Evolutionary conservation across 2,329 filamentous ascomycete species (phyloP).

Genomic region (Clonostachys chloroleuca): DNA sequence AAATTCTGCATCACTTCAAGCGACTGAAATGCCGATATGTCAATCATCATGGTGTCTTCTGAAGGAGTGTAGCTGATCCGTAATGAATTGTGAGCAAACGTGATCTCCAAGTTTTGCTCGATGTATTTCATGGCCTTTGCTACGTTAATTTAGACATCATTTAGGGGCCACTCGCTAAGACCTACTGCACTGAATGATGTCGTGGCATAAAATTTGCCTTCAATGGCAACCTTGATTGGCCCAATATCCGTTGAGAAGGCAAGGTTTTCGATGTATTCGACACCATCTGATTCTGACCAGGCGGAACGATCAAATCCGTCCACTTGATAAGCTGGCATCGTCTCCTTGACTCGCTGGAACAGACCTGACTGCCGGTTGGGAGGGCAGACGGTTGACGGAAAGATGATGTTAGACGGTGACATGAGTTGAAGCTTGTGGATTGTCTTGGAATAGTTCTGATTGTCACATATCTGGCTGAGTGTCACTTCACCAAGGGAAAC

Average conservation of each 20-base stretch:
- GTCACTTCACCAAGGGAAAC: slow-evolving; percentile 79
- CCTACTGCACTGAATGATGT: slow-evolving; percentile 82
- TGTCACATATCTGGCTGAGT: slow-evolving; percentile 88
- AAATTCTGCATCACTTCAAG: slow-evolving; percentile 89
- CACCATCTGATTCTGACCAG: slow-evolving; percentile 76
- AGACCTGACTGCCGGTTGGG: slow-evolving; percentile 69
- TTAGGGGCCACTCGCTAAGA: no score
- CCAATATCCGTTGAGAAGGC: slow-evolving; percentile 78
- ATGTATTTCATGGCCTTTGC: slow-evolving; percentile 74
- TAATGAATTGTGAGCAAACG: slow-evolving; percentile 74
- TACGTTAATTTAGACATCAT: slow-evolving; percentile 3
- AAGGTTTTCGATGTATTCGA: slow-evolving; percentile 75
- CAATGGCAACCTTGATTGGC: slow-evolving; percentile 71
- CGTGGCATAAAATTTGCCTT: slow-evolving; percentile 81
- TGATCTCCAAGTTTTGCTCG: slow-evolving; percentile 62
- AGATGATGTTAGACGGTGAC: slow-evolving; percentile 73
- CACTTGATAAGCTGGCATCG: slow-evolving; percentile 21
- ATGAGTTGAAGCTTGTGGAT: slow-evolving; percentile 82
- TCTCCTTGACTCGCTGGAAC: slow-evolving; percentile 66
- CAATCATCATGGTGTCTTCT: slow-evolving; percentile 93
- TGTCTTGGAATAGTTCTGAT: slow-evolving; percentile 84
- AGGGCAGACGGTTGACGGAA: slow-evolving; percentile 64
- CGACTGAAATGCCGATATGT: slow-evolving; percentile 79
- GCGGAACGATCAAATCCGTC: slow-evolving; percentile 66
- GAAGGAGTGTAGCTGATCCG: slow-evolving; percentile 84